These are phyloP conservation scores for Lachancea meyersii DNA, from an alignment of 805 yeast genomes.

Conservation along the genomic window DNA sequence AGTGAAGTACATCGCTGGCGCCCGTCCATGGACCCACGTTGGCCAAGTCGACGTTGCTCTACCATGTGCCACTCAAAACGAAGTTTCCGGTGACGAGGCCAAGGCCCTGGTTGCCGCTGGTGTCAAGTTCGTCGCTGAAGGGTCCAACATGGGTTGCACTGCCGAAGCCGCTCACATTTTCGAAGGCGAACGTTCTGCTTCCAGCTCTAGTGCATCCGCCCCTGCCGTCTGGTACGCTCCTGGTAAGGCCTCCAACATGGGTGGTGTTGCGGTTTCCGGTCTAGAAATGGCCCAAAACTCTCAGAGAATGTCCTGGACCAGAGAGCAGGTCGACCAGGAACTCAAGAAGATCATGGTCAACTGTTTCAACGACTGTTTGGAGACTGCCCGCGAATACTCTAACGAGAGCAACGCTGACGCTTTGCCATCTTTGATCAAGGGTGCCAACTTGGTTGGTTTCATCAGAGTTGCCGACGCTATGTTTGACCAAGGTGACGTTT, in stretches of 20 bases:
- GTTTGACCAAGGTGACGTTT: constrained; percentile 91
- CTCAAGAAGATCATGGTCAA: constrained; percentile 87
- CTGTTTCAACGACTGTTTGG: constrained; percentile 89
- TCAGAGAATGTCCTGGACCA: constrained; percentile 83
- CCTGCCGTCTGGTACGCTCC: constrained; percentile 93
- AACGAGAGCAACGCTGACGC: constrained; percentile 58
- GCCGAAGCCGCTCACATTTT: constrained; percentile 93
- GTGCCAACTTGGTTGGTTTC: constrained; percentile 99
- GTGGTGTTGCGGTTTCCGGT: constrained; percentile 99
- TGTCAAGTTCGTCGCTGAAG: constrained; percentile 91
- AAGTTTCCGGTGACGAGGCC: constrained; percentile 95
- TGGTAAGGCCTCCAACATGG: constrained; percentile 98
- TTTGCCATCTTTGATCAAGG: constrained; percentile 92
- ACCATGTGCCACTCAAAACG: constrained; percentile 98
- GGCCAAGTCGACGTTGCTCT: constrained; percentile 92
- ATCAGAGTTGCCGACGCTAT: constrained; percentile 97
- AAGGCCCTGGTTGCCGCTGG: constrained; percentile 89
- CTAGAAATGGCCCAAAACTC: constrained; percentile 99
- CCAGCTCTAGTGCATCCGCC: constrained; percentile 38
- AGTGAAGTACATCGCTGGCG: constrained; percentile 83
- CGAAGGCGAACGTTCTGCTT: constrained; percentile 69
- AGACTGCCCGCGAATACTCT: constrained; percentile 76
- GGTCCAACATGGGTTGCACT: constrained; percentile 99
- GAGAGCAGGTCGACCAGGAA: constrained; percentile 87
- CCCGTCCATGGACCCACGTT: constrained; percentile 92